Evolutionary conservation across 495 filamentous ascomycete genomes (phyloP).

Genomic region (Venustampulla echinocandica): DNA sequence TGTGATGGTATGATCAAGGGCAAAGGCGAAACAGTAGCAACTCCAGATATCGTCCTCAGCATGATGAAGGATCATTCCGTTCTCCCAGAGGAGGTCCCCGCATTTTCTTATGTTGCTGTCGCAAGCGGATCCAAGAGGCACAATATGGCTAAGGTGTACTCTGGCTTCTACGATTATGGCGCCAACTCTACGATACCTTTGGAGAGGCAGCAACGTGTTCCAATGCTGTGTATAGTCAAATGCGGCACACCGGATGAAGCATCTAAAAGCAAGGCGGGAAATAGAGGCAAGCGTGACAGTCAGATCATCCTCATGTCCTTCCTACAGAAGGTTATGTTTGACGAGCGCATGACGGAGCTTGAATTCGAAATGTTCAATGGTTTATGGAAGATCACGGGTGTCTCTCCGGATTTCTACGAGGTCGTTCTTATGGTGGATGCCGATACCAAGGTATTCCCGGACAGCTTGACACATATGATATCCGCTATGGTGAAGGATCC

Average conservation of each 20-base stretch:
- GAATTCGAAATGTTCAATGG: slow-evolving; percentile 99
- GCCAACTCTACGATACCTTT: slow-evolving; percentile 63
- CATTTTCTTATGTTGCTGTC: slow-evolving; percentile 94
- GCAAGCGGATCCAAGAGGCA: slow-evolving; percentile 93
- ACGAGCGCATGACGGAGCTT: slow-evolving; percentile 99
- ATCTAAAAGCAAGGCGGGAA: slow-evolving; percentile 76
- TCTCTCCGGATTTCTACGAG: slow-evolving; percentile 96
- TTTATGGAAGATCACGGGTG: slow-evolving; percentile 95
- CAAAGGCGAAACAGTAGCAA: slow-evolving; percentile 76
- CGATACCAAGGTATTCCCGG: slow-evolving; percentile 97
- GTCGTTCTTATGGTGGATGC: slow-evolving; percentile 98
- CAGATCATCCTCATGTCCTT: slow-evolving; percentile 99
- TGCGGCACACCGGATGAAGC: slow-evolving; percentile 87
- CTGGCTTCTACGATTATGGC: slow-evolving; percentile 97
- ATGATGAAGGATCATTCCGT: slow-evolving; percentile 94
- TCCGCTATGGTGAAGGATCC: slow-evolving; percentile 99
- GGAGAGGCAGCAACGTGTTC: slow-evolving; percentile 95
- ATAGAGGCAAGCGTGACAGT: slow-evolving; percentile 95
- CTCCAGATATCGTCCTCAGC: slow-evolving; percentile 78
- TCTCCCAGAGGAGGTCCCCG: slow-evolving; percentile 66
- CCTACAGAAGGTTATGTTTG: slow-evolving; percentile 99
- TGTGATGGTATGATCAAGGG: slow-evolving; percentile 99
- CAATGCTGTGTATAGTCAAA: slow-evolving; percentile 97
- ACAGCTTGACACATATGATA: slow-evolving; percentile 96
- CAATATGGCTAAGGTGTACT: slow-evolving; percentile 98